Conservation (phyloP, 2,329 filamentous ascomycete genomes). For the Calonectria montana region DNA sequence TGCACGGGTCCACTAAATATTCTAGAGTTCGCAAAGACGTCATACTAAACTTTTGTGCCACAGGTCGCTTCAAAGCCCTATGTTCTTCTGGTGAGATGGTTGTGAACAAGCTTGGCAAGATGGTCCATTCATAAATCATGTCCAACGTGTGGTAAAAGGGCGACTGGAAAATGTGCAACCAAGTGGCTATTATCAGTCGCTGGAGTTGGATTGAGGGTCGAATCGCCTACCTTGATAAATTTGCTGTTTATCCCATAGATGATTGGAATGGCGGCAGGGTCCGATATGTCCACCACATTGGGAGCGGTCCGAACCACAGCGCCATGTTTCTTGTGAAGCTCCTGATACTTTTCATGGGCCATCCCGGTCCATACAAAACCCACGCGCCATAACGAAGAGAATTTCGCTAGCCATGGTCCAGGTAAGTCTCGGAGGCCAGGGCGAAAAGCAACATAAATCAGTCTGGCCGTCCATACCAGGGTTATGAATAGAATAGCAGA, state of each 20-base stretch:
- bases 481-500: neutral
- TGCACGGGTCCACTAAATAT: neutral
- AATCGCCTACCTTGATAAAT: neutral
- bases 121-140: neutral
- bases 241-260: neutral
- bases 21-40: neutral
- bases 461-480: neutral
- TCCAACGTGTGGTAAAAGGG: neutral
- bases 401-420: neutral
- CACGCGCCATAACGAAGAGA: neutral
- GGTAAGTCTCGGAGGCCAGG: neutral
- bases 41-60: neutral
- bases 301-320: slow-evolving; percentile 31
- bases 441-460: neutral
- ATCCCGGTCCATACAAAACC: neutral
- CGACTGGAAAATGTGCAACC: neutral
- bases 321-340: slow-evolving; percentile 26
- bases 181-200: neutral
- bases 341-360: neutral
- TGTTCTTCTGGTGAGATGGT: neutral
- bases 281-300: slow-evolving; percentile 29
- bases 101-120: neutral
- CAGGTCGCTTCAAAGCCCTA: neutral
- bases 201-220: too few species aligned
- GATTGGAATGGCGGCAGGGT: slow-evolving; percentile 38